Conservation (phyloP, 805 yeast genomes). For the Kregervanrija delftensis region DNA sequence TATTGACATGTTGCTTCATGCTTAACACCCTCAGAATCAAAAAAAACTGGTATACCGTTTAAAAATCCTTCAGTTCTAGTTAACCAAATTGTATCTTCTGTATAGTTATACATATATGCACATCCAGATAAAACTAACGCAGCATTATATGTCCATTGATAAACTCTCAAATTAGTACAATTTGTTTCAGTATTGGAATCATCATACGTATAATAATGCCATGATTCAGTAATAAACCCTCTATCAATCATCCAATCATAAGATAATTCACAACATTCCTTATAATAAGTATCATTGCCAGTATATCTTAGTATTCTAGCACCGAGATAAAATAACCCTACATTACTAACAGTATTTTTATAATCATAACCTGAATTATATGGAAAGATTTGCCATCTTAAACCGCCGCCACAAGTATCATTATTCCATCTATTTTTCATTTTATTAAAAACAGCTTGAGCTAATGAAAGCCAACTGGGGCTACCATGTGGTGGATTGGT, state of each 20-base stretch:
- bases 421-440: conserved; percentile 88
- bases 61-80: conserved; percentile 50
- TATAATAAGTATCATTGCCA: conserved; percentile 56
- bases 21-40: conserved; percentile 40
- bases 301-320: conserved; percentile 85
- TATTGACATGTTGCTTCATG: conserved; percentile 81
- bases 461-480: conserved; percentile 76
- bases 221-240: conserved; percentile 36
- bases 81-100: conserved; percentile 61
- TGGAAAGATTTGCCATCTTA: conserved; percentile 92
- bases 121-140: conserved; percentile 74
- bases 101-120: conserved; percentile 73
- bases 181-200: conserved; percentile 56
- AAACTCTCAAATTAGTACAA: conserved; percentile 52
- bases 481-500: conserved; percentile 53
- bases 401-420: conserved; percentile 72
- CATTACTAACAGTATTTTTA: conserved; percentile 88
- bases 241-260: conserved; percentile 74
- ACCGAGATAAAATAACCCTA: conserved; percentile 78
- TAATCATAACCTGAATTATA: conserved; percentile 95
- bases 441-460: conserved; percentile 86
- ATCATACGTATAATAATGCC: conserved; percentile 49
- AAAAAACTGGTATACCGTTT: conserved; percentile 54
- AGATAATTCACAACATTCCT: conserved; percentile 64
- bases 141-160: conserved; percentile 83